These are phyloP conservation scores for Breviolum minutum DNA, from an alignment of 73 alveolate species.

Conservation along the genomic window DNA sequence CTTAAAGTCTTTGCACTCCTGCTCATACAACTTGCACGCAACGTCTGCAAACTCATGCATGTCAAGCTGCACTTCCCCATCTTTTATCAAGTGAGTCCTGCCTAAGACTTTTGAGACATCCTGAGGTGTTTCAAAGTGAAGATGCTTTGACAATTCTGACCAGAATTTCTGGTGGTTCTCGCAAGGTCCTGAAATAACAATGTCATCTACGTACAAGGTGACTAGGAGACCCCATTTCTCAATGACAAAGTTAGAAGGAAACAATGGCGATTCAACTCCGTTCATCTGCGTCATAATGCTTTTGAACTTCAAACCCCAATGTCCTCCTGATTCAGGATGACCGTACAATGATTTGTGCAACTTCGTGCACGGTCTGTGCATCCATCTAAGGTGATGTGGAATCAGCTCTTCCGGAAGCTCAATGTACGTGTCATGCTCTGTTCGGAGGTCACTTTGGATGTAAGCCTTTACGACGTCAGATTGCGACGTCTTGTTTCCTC, in stretches of 20 bases:
- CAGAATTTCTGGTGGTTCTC: not conserved
- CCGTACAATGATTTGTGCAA: conserved; percentile 22
- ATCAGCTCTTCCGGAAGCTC: conserved; percentile 18
- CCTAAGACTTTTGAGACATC: conserved; percentile 26
- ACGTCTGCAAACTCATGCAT: conserved; percentile 47
- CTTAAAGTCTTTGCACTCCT: not conserved
- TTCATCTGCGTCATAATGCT: not conserved
- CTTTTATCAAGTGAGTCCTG: not conserved
- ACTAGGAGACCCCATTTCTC: not conserved
- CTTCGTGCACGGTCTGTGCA: conserved; percentile 14
- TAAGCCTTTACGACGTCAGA: conserved; percentile 29
- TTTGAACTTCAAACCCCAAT: conserved; percentile 37
- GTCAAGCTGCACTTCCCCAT: not conserved
- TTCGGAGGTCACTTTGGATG: not conserved
- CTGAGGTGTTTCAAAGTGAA: conserved; percentile 6
- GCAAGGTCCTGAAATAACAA: conserved; percentile 13
- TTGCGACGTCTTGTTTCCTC: conserved; percentile 3
- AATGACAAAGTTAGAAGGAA: not conserved
- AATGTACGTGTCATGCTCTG: conserved; percentile 18
- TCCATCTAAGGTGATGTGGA: not conserved
- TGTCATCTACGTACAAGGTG: conserved; percentile 39
- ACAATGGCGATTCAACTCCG: not conserved
- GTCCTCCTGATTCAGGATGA: conserved; percentile 63
- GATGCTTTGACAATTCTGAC: not conserved
- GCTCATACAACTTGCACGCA: conserved; percentile 17